These are phyloP conservation scores for Melocanna baccifera DNA, from an alignment of 176 grass and related monocot genomes.

Conservation along the genomic window DNA sequence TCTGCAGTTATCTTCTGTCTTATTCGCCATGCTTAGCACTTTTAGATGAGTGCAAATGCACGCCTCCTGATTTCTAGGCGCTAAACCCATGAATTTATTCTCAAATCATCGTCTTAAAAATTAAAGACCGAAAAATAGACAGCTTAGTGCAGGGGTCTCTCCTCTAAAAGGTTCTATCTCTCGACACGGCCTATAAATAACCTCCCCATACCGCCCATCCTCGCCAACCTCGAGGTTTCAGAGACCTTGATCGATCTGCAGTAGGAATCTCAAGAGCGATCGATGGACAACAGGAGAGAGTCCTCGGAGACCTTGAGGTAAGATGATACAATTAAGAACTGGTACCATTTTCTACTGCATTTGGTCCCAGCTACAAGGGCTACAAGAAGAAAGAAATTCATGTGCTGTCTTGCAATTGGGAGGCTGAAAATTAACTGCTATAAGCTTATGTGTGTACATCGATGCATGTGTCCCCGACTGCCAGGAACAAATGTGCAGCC, in stretches of 20 bases:
- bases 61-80: not conserved
- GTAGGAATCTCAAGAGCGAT: conserved; percentile 23
- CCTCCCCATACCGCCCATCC: not conserved
- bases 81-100: not conserved
- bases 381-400: not conserved
- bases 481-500: conserved; percentile 90
- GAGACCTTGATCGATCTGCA: not conserved
- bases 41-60: not conserved
- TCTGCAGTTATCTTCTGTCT: not conserved
- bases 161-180: conserved; percentile 29
- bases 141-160: not conserved
- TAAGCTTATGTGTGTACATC: not conserved
- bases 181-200: conserved; percentile 53
- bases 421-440: not conserved
- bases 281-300: conserved; percentile 45
- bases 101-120: not conserved
- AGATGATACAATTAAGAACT: conserved; percentile 22
- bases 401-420: not conserved
- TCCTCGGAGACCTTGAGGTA: conserved; percentile 56
- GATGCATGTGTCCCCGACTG: not conserved
- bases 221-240: conserved; percentile 37
- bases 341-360: not conserved
- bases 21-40: not conserved
- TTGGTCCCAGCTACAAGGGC: not conserved
- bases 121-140: not conserved